Percentiles rank a stretch among this genome's conserved stretches.
These are phyloP conservation scores for Sugiyamaella americana DNA, from an alignment of 805 yeast species.

Conservation along the genomic window DNA sequence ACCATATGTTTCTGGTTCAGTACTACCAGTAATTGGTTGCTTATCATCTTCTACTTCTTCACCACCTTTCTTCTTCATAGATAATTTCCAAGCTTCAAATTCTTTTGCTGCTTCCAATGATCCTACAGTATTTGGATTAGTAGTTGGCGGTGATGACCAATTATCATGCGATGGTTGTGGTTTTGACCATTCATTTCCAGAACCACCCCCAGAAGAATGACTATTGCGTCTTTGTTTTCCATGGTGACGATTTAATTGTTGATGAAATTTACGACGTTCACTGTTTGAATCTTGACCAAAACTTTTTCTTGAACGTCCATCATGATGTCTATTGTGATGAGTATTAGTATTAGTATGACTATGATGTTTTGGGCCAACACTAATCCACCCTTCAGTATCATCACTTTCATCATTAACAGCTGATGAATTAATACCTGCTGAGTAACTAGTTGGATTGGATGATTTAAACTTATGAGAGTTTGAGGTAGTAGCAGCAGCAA, in stretches of 20 bases:
- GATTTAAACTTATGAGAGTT: too few species aligned
- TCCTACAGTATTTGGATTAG: not conserved
- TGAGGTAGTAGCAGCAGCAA: not conserved
- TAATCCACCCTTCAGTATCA: constrained; percentile 22
- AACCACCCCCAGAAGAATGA: not conserved
- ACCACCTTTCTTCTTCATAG: not conserved
- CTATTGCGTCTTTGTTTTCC: not conserved
- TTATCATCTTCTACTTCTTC: too few species aligned
- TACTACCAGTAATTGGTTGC: not conserved
- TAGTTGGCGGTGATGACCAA: not conserved
- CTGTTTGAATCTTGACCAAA: constrained; percentile 1
- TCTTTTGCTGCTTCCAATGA: not conserved
- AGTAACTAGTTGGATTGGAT: too few species aligned
- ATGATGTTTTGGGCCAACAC: constrained; percentile 22
- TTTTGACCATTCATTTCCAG: too few species aligned
- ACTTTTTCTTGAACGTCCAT: constrained; percentile 1
- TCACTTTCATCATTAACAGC: not conserved
- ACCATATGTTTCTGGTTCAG: not conserved
- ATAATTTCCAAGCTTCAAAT: not conserved
- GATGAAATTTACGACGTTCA: constrained; percentile 4
- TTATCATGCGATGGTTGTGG: too few species aligned
- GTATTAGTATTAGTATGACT: not conserved
- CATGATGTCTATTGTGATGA: constrained; percentile 1
- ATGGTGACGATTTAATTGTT: not conserved
- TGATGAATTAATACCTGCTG: not conserved